These are phyloP conservation scores for Dalbergia cultrata DNA, from an alignment of 306 rosid species.

Conservation along the genomic window DNA sequence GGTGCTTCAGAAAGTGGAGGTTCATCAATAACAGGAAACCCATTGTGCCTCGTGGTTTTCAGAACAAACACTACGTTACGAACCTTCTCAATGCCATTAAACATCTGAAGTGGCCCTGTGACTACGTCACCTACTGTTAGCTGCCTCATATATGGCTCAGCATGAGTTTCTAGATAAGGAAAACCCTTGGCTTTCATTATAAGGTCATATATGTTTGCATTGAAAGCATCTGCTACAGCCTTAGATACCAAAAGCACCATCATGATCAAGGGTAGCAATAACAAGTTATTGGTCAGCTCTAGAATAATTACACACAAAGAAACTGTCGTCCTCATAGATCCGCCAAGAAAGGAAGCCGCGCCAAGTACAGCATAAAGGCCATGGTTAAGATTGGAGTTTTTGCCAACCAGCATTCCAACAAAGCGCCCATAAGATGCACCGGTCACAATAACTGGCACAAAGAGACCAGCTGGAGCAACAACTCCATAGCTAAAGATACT, in stretches of 20 bases:
- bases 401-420: slow-evolving; percentile 79
- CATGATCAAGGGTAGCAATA: slow-evolving; percentile 88
- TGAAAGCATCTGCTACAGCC: slow-evolving; percentile 90
- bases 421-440: slow-evolving; percentile 97
- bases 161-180: slow-evolving; percentile 87
- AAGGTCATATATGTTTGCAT: slow-evolving; percentile 78
- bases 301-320: slow-evolving; percentile 89
- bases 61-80: slow-evolving; percentile 77
- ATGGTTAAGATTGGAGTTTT: slow-evolving; percentile 65
- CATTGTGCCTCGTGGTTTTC: slow-evolving; percentile 73
- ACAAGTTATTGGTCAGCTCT: slow-evolving; percentile 86
- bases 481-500: slow-evolving; percentile 87
- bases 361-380: slow-evolving; percentile 97
- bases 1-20: slow-evolving; percentile 72
- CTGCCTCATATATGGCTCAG: slow-evolving; percentile 94
- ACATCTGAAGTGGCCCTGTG: slow-evolving; percentile 86
- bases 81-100: slow-evolving; percentile 87
- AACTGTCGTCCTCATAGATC: slow-evolving; percentile 96
- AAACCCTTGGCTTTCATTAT: slow-evolving; percentile 96
- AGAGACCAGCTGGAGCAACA: slow-evolving; percentile 90
- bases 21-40: slow-evolving; percentile 89
- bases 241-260: slow-evolving; percentile 88
- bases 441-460: slow-evolving; percentile 92
- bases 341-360: slow-evolving; percentile 93
- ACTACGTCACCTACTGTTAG: slow-evolving; percentile 80